Evolutionary conservation across 2,329 filamentous ascomycete genomes (phyloP).

Genomic region (Claviceps pusilla): DNA sequence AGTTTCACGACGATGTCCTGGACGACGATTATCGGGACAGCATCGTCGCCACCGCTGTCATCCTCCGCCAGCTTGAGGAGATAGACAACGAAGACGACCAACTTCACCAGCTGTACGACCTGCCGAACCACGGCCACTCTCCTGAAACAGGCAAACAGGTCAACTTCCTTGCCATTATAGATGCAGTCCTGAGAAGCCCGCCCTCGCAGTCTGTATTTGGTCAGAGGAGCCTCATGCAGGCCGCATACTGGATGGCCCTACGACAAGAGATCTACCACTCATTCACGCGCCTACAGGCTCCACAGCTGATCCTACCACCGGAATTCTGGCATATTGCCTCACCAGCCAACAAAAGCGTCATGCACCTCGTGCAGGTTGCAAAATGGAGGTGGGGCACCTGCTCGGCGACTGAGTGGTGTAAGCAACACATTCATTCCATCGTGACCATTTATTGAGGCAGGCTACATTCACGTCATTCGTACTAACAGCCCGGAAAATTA

Average conservation of each 20-base stretch:
- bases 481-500: slow-evolving; percentile 5
- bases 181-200: slow-evolving; percentile 23
- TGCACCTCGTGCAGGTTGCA: slow-evolving; percentile 26
- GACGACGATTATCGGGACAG: slow-evolving; percentile 26
- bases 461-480: neutral
- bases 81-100: slow-evolving; percentile 24
- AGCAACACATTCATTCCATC: slow-evolving; percentile 6
- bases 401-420: slow-evolving; percentile 22
- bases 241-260: slow-evolving; percentile 27
- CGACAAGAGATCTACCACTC: slow-evolving; percentile 27
- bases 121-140: neutral
- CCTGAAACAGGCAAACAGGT: slow-evolving; percentile 11
- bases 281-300: slow-evolving; percentile 22
- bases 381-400: slow-evolving; percentile 26
- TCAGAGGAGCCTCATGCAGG: slow-evolving; percentile 21
- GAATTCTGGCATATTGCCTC: slow-evolving; percentile 21
- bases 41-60: slow-evolving; percentile 25
- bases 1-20: slow-evolving; percentile 20
- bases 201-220: slow-evolving; percentile 22
- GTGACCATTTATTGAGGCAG: neutral
- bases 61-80: slow-evolving; percentile 25
- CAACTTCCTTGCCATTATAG: slow-evolving; percentile 26
- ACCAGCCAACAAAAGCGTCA: slow-evolving; percentile 24
- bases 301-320: slow-evolving; percentile 21
- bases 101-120: neutral